Percentiles rank a stretch among this genome's conserved stretches.
These are phyloP conservation scores for Trichosporon sp. DNA, from an alignment of 1,284 basidiomycete genomes.

Conservation along the genomic window DNA sequence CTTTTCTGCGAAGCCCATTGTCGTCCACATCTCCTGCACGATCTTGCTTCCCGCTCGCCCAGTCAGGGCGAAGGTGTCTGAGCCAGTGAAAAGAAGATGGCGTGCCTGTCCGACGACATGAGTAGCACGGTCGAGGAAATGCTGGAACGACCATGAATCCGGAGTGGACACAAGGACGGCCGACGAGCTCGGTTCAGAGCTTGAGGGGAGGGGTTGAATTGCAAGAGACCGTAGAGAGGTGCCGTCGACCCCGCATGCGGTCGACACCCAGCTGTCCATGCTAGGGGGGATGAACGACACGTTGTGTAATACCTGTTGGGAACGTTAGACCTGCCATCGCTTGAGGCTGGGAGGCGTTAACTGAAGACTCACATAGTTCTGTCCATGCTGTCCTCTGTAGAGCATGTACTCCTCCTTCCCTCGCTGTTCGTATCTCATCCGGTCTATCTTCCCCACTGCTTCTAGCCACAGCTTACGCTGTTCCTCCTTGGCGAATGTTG, in stretches of 20 bases:
- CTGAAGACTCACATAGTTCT: not conserved
- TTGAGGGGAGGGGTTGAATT: not conserved
- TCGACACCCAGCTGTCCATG: not conserved
- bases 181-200: not conserved
- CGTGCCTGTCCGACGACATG: slow-evolving; percentile 13
- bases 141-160: slow-evolving; percentile 24
- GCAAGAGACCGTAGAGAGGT: not conserved
- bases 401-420: not conserved
- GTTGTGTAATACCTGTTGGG: not conserved
- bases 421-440: not conserved
- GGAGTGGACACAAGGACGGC: slow-evolving; percentile 18
- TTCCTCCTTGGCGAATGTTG: not conserved
- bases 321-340: too few species aligned
- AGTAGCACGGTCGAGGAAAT: slow-evolving; percentile 21
- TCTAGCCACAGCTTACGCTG: not conserved
- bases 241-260: not conserved
- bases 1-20: not conserved
- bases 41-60: not conserved
- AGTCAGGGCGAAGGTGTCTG: not conserved
- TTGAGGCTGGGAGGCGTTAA: too few species aligned
- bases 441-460: not conserved
- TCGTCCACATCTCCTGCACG: not conserved
- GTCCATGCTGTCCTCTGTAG: not conserved
- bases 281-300: not conserved
- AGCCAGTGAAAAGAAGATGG: not conserved